Base-by-base conservation (phyloP, 2,329 filamentous ascomycete species). In the Fusarium verticillioides region DNA sequence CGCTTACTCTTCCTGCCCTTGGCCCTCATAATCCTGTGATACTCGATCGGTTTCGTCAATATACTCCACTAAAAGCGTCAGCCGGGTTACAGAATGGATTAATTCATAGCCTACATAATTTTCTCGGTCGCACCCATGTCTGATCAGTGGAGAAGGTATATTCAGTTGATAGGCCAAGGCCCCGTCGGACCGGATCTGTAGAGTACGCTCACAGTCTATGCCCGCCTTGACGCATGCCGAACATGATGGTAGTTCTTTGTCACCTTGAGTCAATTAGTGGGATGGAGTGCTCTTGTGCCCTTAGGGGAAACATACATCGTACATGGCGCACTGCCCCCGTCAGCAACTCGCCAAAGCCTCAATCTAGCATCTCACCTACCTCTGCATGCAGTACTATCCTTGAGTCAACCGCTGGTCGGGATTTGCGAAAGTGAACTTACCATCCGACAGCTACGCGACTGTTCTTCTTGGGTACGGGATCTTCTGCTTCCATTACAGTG, bases 211-310 rank as follows among this genome's bases (percentile, higher is more conserved):
- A 5, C 59, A 57, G 11, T 46, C 32, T 16, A 62, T 62, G 5
- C 59, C 50, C 0, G 49, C 59, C 26, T 37, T 62, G 15, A 44
- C 7, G 36, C 59, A 62, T 18, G 50, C 49, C 11, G 59, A 57
- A 5, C 59, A 62, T 10, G 50, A 57, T 19, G 50, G 30, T 4
- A 21, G 4, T 7, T 32, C 59, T 10, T 44, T 62, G 1, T 62
- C 59, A 3, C 50, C 59, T 62, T 21, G 5, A 15, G 4, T 46
- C 18, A 46, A 46, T 46, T 46, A 46, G 30, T 32, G 11, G 11
- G 30, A 32, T 32, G 11, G 11, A 32, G 30, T 32, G 30, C 30
- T 11, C 30, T 32, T 32, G 30, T 32, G 30, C 30, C 30, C 11
- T 12, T 32, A 32, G 12, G 30, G 11, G 10, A 32, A 32, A 32